A percentile compares a stretch with the other conserved stretches of the same genome.
phyloP scores from a whole-genome alignment of 108 stramenopile species.

The Asterionellopsis glacialis region DNA sequence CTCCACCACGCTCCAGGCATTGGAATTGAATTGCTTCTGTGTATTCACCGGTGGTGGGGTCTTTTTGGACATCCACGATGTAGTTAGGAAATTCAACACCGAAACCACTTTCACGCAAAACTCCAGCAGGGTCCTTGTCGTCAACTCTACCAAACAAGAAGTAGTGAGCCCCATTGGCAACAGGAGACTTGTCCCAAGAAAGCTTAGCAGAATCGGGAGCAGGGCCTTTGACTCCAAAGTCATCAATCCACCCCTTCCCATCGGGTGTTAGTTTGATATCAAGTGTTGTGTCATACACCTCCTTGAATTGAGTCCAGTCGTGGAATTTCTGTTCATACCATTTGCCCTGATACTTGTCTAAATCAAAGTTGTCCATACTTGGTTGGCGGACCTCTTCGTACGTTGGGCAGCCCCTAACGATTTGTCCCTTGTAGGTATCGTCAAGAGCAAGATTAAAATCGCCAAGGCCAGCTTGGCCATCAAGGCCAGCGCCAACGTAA shows the following conservation, averaged over 20 bases:
- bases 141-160: slow-evolving; percentile 89
- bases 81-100: slow-evolving; percentile 92
- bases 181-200: slow-evolving; percentile 87
- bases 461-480: slow-evolving; percentile 75
- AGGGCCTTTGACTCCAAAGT: slow-evolving; percentile 86
- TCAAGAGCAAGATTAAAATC: slow-evolving; percentile 86
- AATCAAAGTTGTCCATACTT: slow-evolving; percentile 85
- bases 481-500: slow-evolving; percentile 81
- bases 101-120: slow-evolving; percentile 83
- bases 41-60: slow-evolving; percentile 36
- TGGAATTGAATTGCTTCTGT: slow-evolving; percentile 91
- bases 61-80: slow-evolving; percentile 46
- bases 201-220: slow-evolving; percentile 71
- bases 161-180: slow-evolving; percentile 91
- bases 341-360: slow-evolving; percentile 82
- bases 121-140: slow-evolving; percentile 74
- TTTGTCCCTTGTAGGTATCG: slow-evolving; percentile 73
- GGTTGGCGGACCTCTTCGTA: slow-evolving; percentile 83
- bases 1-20: slow-evolving; percentile 85
- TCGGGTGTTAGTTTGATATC: slow-evolving; percentile 71
- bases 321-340: slow-evolving; percentile 93
- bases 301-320: slow-evolving; percentile 94
- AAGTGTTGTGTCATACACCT: slow-evolving; percentile 89
- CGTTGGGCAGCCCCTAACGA: slow-evolving; percentile 83
- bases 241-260: slow-evolving; percentile 82